These are phyloP conservation scores for Epichloe gansuensis DNA, from an alignment of 2,329 filamentous ascomycete species.

Conservation along the genomic window DNA sequence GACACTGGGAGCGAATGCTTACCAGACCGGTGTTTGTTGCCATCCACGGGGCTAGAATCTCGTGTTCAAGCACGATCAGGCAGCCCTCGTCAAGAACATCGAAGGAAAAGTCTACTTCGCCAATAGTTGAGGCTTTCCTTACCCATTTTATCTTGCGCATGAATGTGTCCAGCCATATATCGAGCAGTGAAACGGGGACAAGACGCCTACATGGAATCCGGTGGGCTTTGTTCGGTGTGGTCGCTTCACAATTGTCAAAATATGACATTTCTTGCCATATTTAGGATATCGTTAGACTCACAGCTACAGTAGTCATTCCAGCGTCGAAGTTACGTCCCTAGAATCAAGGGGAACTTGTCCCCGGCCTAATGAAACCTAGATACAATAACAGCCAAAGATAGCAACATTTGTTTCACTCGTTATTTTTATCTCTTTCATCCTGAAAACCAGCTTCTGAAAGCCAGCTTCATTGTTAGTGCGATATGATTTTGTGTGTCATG, in stretches of 20 bases:
- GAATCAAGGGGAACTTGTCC: background rate
- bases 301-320: too few relatives aligned
- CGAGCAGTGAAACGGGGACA: background rate
- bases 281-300: too few relatives aligned
- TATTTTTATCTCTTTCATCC: background rate
- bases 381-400: background rate
- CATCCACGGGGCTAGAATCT: background rate
- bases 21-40: background rate
- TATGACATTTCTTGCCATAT: too few relatives aligned
- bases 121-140: background rate
- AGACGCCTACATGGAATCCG: background rate
- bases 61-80: background rate
- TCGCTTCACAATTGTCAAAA: background rate
- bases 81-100: background rate
- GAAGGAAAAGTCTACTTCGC: background rate
- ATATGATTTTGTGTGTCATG: background rate
- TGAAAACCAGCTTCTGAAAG: background rate
- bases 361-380: background rate
- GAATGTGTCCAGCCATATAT: background rate
- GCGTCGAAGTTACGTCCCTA: too few relatives aligned
- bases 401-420: background rate
- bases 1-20: background rate
- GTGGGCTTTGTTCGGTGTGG: background rate
- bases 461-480: background rate
- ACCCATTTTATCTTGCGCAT: background rate